phyloP scores from a whole-genome alignment of 768 basidiomycete species.

The Hemileccinum impolitum region DNA sequence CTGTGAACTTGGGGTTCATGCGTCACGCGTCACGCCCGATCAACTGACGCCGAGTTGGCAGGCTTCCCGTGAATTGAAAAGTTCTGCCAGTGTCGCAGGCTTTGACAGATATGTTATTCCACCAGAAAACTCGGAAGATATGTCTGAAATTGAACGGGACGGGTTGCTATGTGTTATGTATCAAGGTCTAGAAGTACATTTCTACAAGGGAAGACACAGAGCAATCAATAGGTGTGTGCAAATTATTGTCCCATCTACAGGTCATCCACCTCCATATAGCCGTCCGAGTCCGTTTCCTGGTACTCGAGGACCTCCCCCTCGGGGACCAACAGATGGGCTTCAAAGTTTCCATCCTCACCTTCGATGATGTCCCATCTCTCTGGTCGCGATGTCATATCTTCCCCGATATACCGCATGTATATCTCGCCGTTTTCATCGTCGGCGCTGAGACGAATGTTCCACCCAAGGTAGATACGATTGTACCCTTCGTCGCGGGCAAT shows the following conservation, averaged over 20 bases:
- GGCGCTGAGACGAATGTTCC: constrained; percentile 54
- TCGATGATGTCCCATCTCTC: constrained; percentile 43
- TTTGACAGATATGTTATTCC: too few species aligned
- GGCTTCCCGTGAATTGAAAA: too few species aligned
- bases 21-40: too few species aligned
- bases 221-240: neutral
- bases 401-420: constrained; percentile 39
- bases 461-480: constrained; percentile 59
- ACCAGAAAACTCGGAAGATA: neutral
- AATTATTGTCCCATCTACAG: constrained; percentile 5
- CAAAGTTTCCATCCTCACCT: constrained; percentile 39
- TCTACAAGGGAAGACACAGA: neutral
- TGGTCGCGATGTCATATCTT: constrained; percentile 39
- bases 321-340: constrained; percentile 39
- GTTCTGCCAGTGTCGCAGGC: too few species aligned
- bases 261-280: constrained; percentile 32
- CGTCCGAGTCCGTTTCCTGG: constrained; percentile 38
- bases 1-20: too few species aligned
- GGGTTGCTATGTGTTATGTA: neutral
- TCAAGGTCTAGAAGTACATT: constrained; percentile 10
- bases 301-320: constrained; percentile 35
- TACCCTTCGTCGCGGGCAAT: constrained; percentile 41
- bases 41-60: too few species aligned
- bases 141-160: neutral
- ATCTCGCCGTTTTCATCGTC: constrained; percentile 40